phyloP scores from a whole-genome alignment of 1,139 yeast genomes.

The Ogataea hybrid region DNA sequence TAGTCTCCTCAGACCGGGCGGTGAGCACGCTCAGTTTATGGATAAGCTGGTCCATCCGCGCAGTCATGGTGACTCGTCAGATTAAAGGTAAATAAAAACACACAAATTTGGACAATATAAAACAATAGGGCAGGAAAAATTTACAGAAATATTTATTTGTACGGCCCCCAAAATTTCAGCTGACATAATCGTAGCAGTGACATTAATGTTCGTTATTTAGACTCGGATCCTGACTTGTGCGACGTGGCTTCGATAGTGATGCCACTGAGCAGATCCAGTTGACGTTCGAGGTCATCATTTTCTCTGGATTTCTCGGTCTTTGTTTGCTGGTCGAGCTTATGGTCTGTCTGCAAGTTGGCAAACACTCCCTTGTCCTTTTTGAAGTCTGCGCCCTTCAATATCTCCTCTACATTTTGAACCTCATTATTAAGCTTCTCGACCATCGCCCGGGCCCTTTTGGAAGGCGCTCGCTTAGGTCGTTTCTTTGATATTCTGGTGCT shows the following conservation, averaged over 20 bases:
- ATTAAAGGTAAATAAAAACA: slow-evolving; percentile 10
- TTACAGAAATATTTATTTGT: neutral
- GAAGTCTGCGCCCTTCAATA: slow-evolving; percentile 32
- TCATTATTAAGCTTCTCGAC: slow-evolving; percentile 46
- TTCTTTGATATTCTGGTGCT: slow-evolving; percentile 5
- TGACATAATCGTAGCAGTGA: neutral
- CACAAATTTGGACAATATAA: slow-evolving; percentile 8
- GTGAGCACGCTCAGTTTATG: slow-evolving; percentile 2
- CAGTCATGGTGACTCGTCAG: slow-evolving; percentile 10
- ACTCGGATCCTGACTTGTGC: neutral
- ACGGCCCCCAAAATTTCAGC: neutral
- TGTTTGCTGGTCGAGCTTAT: slow-evolving; percentile 43
- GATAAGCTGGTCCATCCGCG: slow-evolving; percentile 7
- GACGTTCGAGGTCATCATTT: slow-evolving; percentile 51
- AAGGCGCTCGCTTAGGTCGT: slow-evolving; percentile 6
- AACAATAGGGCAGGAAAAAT: slow-evolving; percentile 7
- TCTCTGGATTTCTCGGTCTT: slow-evolving; percentile 40
- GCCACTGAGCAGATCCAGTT: slow-evolving; percentile 50
- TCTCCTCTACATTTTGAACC: slow-evolving; percentile 33
- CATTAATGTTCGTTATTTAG: neutral
- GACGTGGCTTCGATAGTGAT: slow-evolving; percentile 2
- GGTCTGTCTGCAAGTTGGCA: slow-evolving; percentile 34
- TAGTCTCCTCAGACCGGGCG: slow-evolving; percentile 15
- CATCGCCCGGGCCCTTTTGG: slow-evolving; percentile 35
- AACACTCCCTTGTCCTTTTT: slow-evolving; percentile 32